Evolutionary conservation across 148 eudicot species (phyloP).

Genomic region (Camellia granthamiana): DNA sequence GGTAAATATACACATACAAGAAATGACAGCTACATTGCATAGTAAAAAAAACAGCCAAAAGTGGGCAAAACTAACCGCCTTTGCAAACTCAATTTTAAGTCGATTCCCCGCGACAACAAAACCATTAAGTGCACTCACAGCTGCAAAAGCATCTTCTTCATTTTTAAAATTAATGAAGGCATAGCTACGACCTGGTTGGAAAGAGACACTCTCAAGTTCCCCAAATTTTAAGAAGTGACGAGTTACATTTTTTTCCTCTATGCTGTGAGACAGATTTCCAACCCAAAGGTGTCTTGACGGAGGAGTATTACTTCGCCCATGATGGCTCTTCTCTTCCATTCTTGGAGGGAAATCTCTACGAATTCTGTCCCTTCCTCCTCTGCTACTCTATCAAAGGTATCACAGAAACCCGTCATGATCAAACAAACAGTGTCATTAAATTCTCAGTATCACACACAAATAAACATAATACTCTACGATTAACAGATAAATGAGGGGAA

Average conservation of each 20-base stretch:
- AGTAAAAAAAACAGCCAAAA: conserved; percentile 30
- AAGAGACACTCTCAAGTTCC: conserved; percentile 64
- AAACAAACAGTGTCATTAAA: not conserved
- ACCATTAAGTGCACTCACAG: conserved; percentile 68
- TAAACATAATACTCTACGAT: not conserved
- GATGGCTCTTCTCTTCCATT: conserved; percentile 46
- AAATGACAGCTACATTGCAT: conserved; percentile 15
- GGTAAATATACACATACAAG: conserved; percentile 17
- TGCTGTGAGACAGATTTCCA: conserved; percentile 53
- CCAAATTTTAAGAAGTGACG: conserved; percentile 55
- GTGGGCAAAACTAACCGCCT: conserved; percentile 85
- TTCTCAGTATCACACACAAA: not conserved
- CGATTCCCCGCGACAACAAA: conserved; percentile 55
- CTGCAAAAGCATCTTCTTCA: conserved; percentile 70
- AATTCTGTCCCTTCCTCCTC: conserved; percentile 58
- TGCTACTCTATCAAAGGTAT: conserved; percentile 39
- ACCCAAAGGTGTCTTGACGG: conserved; percentile 86
- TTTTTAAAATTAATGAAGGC: conserved; percentile 65
- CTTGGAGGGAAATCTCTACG: conserved; percentile 49
- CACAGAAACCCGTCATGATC: conserved; percentile 10
- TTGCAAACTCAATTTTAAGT: conserved; percentile 84
- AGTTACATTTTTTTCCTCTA: conserved; percentile 37
- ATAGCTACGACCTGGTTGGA: conserved; percentile 74
- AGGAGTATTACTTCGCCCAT: conserved; percentile 46
- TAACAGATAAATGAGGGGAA: not conserved